Percentiles rank a stretch among this genome's conserved stretches.
Conservation (phyloP, 1,139 yeast genomes). For the Nakaseomyces sp. region DNA sequence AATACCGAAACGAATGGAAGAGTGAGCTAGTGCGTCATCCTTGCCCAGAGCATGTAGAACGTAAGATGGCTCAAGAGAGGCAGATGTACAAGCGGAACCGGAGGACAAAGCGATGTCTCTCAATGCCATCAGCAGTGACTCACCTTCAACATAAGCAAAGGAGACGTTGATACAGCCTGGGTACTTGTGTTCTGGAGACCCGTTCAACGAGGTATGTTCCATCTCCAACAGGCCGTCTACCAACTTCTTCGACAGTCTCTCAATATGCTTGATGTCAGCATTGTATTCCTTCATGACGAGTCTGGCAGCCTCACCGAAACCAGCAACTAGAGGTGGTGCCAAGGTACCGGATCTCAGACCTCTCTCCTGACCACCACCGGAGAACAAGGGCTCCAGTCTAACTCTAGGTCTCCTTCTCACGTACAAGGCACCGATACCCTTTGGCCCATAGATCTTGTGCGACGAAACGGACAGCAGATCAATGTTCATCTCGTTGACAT, state of each 20-base stretch:
- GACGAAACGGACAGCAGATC: constrained; percentile 90
- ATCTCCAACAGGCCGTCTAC: constrained; percentile 64
- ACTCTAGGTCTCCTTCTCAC: constrained; percentile 98
- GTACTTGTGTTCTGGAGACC: constrained; percentile 64
- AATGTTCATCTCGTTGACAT: constrained; percentile 87
- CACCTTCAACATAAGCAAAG: constrained; percentile 97
- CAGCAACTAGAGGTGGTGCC: constrained; percentile 91
- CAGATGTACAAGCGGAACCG: constrained; percentile 99
- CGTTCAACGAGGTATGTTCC: constrained; percentile 86
- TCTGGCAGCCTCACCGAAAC: constrained; percentile 96
- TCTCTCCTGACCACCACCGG: constrained; percentile 99
- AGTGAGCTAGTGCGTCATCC: constrained; percentile 96
- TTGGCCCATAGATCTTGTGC: constrained; percentile 96
- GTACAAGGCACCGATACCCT: constrained; percentile 92
- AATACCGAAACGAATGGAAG: constrained; percentile 92
- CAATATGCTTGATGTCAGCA: constrained; percentile 65
- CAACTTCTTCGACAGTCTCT: constrained; percentile 61
- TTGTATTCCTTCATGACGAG: constrained; percentile 65
- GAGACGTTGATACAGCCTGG: constrained; percentile 95
- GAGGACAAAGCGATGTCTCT: constrained; percentile 93
- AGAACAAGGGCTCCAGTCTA: constrained; percentile 85
- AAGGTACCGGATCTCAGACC: constrained; percentile 95
- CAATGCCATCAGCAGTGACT: constrained; percentile 91
- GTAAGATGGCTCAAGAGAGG: constrained; percentile 94
- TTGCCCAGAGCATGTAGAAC: constrained; percentile 96